phyloP scores from a whole-genome alignment of 345 rosid genomes.

The Raphanus sativus region DNA sequence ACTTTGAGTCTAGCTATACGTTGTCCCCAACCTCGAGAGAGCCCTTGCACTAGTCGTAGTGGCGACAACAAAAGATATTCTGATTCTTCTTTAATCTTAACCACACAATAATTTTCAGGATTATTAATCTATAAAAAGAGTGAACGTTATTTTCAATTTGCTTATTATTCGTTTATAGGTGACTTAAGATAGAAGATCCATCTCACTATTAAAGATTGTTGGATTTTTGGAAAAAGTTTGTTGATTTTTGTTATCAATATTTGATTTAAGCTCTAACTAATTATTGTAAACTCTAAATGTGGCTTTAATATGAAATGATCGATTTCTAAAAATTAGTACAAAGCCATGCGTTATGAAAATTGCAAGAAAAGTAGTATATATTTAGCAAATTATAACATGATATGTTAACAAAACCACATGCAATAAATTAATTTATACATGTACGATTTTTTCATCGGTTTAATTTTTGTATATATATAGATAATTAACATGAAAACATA shows the following conservation, averaged over 20 bases:
- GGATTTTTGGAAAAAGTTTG: neutral
- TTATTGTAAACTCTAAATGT: neutral
- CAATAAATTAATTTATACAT: neutral
- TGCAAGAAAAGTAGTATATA: neutral
- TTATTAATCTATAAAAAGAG: constrained; percentile 19
- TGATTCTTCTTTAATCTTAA: constrained; percentile 24
- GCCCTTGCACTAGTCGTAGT: constrained; percentile 27
- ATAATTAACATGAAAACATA: neutral
- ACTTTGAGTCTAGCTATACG: constrained; percentile 13
- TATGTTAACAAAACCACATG: neutral
- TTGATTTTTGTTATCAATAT: neutral
- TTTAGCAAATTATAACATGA: too few species aligned
- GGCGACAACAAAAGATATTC: constrained; percentile 30
- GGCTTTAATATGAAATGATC: neutral
- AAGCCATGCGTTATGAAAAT: neutral
- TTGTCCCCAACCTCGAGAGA: constrained; percentile 35
- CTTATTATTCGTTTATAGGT: neutral
- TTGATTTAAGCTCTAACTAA: neutral
- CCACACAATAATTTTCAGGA: constrained; percentile 15
- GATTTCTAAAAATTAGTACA: neutral
- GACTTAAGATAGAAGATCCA: neutral
- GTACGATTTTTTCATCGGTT: neutral
- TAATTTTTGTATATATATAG: neutral
- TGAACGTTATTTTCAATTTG: neutral
- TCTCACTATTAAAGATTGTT: neutral